These are phyloP conservation scores for Zangia roseola DNA, from an alignment of 768 basidiomycete genomes.

Conservation along the genomic window DNA sequence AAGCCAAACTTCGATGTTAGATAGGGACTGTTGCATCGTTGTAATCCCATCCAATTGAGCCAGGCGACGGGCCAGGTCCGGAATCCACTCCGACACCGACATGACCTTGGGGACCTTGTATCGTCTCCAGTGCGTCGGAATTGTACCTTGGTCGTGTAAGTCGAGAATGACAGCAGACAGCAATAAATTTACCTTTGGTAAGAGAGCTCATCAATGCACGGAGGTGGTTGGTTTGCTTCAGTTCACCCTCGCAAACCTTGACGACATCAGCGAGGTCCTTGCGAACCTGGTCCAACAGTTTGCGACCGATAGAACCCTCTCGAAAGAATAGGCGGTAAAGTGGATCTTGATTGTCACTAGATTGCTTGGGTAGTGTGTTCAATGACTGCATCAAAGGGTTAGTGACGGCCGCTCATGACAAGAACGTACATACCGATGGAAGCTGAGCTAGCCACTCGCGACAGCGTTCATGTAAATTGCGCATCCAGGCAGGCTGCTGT, in stretches of 20 bases:
- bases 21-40: slow-evolving; percentile 51
- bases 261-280: slow-evolving; percentile 80
- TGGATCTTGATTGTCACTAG: slow-evolving; percentile 76
- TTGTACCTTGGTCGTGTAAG: slow-evolving; percentile 58
- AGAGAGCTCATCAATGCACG: slow-evolving; percentile 87
- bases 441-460: slow-evolving; percentile 78
- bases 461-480: slow-evolving; percentile 75
- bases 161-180: background rate
- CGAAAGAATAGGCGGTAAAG: slow-evolving; percentile 86
- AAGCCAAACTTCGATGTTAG: slow-evolving; percentile 82
- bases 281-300: slow-evolving; percentile 74
- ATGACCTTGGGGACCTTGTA: slow-evolving; percentile 86
- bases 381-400: slow-evolving; percentile 48
- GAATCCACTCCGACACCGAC: slow-evolving; percentile 84
- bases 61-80: slow-evolving; percentile 76
- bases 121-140: slow-evolving; percentile 83
- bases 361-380: slow-evolving; percentile 60
- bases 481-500: slow-evolving; percentile 95
- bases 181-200: slow-evolving; percentile 69
- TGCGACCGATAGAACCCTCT: slow-evolving; percentile 78
- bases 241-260: slow-evolving; percentile 79
- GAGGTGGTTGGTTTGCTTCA: slow-evolving; percentile 96
- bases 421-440: slow-evolving; percentile 56
- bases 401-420: slow-evolving; percentile 4
- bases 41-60: slow-evolving; percentile 76